These are phyloP conservation scores for Ophiostoma quercus DNA, from an alignment of 2,329 filamentous ascomycete species.

Conservation along the genomic window DNA sequence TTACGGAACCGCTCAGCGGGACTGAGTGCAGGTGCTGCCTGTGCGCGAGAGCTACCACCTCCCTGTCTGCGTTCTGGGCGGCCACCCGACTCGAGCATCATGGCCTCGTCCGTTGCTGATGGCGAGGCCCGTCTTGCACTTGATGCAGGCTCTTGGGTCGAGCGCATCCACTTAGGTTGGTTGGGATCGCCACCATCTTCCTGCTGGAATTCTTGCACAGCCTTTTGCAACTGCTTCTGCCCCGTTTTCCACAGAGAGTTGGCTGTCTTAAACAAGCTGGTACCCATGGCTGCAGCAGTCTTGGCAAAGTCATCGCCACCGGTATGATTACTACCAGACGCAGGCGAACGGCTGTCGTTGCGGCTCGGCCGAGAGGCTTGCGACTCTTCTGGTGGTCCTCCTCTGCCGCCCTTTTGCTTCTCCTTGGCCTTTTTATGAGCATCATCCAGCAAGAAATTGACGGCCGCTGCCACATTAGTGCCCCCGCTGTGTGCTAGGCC, in stretches of 20 bases:
- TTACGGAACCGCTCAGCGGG: conserved; percentile 34
- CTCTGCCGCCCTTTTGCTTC: conserved; percentile 44
- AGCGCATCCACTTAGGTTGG: conserved; percentile 95
- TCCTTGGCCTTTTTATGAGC: conserved; percentile 79
- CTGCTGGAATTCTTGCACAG: conserved; percentile 78
- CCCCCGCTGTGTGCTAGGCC: conserved; percentile 78
- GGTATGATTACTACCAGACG: conserved; percentile 30
- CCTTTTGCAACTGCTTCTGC: conserved; percentile 87
- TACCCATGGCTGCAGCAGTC: conserved; percentile 75
- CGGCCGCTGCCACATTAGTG: conserved; percentile 75
- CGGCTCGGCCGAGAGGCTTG: conserved; percentile 24
- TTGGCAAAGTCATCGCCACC: conserved; percentile 71
- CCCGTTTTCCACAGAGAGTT: conserved; percentile 93
- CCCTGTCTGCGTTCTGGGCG: conserved; percentile 43
- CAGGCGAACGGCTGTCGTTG: conserved; percentile 52
- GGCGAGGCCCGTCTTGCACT: conserved; percentile 18
- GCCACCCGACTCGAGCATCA: conserved; percentile 68
- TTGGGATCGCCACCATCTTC: conserved; percentile 64
- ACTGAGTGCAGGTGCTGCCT: conserved; percentile 29
- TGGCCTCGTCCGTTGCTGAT: conserved; percentile 61
- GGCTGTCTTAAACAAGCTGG: conserved; percentile 82
- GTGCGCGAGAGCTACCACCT: not conserved
- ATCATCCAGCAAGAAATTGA: conserved; percentile 84
- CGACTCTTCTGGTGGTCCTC: not conserved
- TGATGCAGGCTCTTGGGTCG: conserved; percentile 49